Evolutionary conservation across 768 basidiomycete species (phyloP).

Genomic region (Ramaria sp.): DNA sequence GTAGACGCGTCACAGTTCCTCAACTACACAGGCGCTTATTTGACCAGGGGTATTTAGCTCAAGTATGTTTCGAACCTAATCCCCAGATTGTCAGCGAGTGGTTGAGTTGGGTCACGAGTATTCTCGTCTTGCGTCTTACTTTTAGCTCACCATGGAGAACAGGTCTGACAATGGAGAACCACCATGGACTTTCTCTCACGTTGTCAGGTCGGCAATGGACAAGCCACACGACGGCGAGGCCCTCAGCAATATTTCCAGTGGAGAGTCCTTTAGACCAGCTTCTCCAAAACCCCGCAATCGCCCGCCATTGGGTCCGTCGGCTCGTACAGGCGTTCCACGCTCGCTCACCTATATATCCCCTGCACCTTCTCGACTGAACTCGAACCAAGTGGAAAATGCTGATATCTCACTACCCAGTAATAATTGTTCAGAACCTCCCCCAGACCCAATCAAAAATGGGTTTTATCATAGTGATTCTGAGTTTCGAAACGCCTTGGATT

Average conservation of each 20-base stretch:
- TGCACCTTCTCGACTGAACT: conserved; percentile 28
- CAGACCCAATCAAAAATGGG: conserved; percentile 13
- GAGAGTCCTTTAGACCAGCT: not conserved
- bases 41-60: no score
- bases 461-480: conserved; percentile 30
- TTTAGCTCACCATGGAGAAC: not conserved
- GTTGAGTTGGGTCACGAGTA: not conserved
- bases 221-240: not conserved
- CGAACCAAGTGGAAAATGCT: not conserved
- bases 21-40: no score
- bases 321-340: conserved; percentile 63
- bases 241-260: not conserved
- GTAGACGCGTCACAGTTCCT: no score
- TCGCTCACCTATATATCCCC: conserved; percentile 57
- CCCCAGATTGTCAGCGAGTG: no score
- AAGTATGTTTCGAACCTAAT: no score
- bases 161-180: not conserved
- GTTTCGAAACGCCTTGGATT: conserved; percentile 58
- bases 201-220: not conserved
- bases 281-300: not conserved
- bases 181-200: not conserved
- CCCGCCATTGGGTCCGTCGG: conserved; percentile 34
- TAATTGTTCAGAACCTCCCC: conserved; percentile 17
- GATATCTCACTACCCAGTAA: not conserved
- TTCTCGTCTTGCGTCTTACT: not conserved